Evolutionary conservation across 306 rosid species (phyloP).

Genomic region (Gynostemma pentaphyllum): DNA sequence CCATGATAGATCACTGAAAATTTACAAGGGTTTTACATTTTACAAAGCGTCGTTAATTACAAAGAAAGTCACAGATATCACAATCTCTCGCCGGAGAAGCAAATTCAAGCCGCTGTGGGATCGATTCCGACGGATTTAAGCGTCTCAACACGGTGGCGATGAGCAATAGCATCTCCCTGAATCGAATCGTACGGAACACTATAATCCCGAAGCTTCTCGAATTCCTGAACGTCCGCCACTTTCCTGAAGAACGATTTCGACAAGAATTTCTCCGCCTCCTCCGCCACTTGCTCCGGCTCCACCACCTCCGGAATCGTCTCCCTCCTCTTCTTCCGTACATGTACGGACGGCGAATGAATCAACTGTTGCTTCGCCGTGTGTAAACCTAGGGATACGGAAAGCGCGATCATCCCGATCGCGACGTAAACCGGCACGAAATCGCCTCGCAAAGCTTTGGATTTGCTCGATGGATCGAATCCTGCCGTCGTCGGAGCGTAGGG

Average conservation of each 20-base stretch:
- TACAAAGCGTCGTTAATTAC: too few relatives aligned
- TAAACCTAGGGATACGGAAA: conserved; percentile 35
- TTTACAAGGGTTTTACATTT: too few relatives aligned
- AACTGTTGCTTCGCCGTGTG: conserved; percentile 71
- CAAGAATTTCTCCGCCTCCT: conserved; percentile 19
- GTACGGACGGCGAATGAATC: conserved; percentile 40
- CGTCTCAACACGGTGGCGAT: conserved; percentile 33
- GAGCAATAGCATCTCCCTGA: conserved; percentile 33
- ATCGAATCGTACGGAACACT: conserved; percentile 18
- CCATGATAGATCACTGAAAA: too few relatives aligned
- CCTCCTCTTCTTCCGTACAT: conserved; percentile 53
- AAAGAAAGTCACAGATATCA: neutral
- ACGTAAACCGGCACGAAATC: conserved; percentile 55
- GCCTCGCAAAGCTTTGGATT: conserved; percentile 13
- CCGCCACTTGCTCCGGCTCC: conserved; percentile 65
- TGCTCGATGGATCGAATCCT: conserved; percentile 11
- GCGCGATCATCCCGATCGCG: conserved; percentile 51
- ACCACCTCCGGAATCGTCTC: conserved; percentile 80
- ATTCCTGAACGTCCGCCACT: conserved; percentile 58
- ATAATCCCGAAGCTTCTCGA: conserved; percentile 19
- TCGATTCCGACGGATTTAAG: conserved; percentile 44
- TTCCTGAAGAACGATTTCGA: conserved; percentile 55
- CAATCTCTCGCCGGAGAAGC: neutral
- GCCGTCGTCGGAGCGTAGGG: conserved; percentile 31
- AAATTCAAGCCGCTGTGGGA: conserved; percentile 7